phyloP scores from a whole-genome alignment of 768 basidiomycete species.

The Xanthoconium purpureum region DNA sequence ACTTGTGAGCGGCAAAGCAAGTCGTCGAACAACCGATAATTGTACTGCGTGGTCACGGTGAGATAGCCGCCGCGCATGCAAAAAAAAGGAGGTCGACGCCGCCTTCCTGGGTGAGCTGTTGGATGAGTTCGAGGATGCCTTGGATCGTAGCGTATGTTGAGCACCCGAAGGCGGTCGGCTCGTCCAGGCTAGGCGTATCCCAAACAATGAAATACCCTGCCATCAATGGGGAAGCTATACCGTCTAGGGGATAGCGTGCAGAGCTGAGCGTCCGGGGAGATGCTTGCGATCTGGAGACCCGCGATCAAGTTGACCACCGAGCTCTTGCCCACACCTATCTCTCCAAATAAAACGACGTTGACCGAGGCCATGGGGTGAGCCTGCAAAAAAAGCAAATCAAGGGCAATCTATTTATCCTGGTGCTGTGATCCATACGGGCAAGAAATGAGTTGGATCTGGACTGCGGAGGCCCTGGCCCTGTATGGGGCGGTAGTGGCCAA shows the following conservation, averaged over 20 bases:
- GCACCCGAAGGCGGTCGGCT: no score
- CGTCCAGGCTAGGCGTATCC: conserved; percentile 11
- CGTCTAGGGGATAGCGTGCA: conserved; percentile 31
- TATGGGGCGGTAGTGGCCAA: no score
- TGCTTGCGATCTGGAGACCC: conserved; percentile 14
- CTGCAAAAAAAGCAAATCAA: no score
- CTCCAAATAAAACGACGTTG: conserved; percentile 43
- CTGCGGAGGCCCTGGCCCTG: no score
- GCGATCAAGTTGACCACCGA: conserved; percentile 30
- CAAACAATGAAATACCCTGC: conserved; percentile 8
- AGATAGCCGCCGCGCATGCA: conserved; percentile 38
- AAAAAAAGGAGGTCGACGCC: conserved; percentile 42
- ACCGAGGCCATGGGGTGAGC: conserved; percentile 14
- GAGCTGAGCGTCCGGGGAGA: conserved; percentile 25
- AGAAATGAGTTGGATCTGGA: no score
- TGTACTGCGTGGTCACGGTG: conserved; percentile 32
- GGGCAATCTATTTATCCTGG: not conserved
- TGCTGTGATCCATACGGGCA: not conserved
- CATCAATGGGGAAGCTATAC: conserved; percentile 21
- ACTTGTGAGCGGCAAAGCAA: conserved; percentile 36
- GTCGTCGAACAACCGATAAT: conserved; percentile 38
- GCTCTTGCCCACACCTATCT: conserved; percentile 35
- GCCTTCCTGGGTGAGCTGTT: conserved; percentile 24
- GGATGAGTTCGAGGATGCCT: conserved; percentile 31
- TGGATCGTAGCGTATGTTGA: conserved; percentile 29